A percentile compares a stretch with the other conserved stretches of the same genome.
Evolutionary conservation across 768 basidiomycete genomes (phyloP).

Genomic region (Clavulina sp.): DNA sequence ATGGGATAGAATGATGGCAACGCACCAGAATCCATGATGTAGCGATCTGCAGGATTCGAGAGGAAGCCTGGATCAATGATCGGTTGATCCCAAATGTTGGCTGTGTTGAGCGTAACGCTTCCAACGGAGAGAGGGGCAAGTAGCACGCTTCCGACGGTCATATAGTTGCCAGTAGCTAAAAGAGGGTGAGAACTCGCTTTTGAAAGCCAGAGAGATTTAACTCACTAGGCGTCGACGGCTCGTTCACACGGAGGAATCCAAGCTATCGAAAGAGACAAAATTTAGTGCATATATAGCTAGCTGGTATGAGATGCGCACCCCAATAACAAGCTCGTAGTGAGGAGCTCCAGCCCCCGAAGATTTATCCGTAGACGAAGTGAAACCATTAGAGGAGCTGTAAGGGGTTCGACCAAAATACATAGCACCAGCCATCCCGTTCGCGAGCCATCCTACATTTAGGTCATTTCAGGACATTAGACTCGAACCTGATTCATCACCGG

Average conservation of each 20-base stretch:
- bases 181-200: no score
- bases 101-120: background rate
- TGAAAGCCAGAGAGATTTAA: no score
- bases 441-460: background rate
- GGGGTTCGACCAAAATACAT: background rate
- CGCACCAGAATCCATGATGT: background rate
- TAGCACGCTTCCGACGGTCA: background rate
- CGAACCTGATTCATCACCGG: no score
- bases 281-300: background rate
- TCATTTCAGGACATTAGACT: no score
- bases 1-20: no score
- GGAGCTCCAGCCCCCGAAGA: background rate
- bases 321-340: background rate
- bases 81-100: background rate
- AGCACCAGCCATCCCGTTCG: background rate
- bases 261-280: no score
- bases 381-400: background rate
- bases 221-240: background rate
- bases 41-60: background rate
- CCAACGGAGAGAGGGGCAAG: conserved; percentile 1
- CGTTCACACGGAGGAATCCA: background rate
- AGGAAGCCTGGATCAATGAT: conserved; percentile 1
- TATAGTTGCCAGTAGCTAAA: background rate
- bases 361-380: background rate
- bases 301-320: background rate